These are phyloP conservation scores for Aurantiochytrium sp. DNA, from an alignment of 108 stramenopile species.

Conservation along the genomic window DNA sequence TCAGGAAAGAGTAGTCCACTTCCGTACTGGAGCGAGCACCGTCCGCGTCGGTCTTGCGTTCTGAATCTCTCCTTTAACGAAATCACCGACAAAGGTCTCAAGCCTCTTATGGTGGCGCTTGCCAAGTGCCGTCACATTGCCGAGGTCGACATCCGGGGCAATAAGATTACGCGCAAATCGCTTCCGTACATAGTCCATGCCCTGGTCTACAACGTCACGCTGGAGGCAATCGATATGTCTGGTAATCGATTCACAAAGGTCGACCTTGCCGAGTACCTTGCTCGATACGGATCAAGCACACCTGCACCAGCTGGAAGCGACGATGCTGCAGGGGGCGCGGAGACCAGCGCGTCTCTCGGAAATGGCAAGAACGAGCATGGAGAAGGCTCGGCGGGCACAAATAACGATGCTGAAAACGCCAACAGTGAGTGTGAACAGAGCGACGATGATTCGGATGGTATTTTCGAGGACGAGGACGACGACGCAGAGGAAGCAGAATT, in stretches of 20 bases:
- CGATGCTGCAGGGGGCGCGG: background rate
- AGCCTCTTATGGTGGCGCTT: background rate
- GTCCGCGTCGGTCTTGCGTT: background rate
- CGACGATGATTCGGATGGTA: no score
- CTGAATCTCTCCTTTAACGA: background rate
- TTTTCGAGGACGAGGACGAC: background rate
- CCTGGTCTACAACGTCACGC: background rate
- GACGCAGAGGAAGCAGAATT: background rate
- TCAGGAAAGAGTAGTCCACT: background rate
- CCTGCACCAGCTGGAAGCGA: background rate
- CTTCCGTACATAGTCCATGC: background rate
- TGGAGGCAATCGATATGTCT: background rate
- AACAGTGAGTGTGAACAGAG: no score
- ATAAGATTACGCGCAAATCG: background rate
- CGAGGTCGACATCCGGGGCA: constrained; percentile 13
- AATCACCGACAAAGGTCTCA: background rate
- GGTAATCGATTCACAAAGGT: background rate
- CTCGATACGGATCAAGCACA: background rate
- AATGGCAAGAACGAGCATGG: background rate
- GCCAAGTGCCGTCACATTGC: background rate
- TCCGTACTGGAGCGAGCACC: background rate
- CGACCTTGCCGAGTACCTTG: background rate
- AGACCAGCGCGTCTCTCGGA: background rate
- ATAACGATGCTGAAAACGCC: no score
- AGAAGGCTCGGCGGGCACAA: background rate